These are phyloP conservation scores for Hanseniaspora lachancei DNA, from an alignment of 805 yeast species.

Conservation along the genomic window DNA sequence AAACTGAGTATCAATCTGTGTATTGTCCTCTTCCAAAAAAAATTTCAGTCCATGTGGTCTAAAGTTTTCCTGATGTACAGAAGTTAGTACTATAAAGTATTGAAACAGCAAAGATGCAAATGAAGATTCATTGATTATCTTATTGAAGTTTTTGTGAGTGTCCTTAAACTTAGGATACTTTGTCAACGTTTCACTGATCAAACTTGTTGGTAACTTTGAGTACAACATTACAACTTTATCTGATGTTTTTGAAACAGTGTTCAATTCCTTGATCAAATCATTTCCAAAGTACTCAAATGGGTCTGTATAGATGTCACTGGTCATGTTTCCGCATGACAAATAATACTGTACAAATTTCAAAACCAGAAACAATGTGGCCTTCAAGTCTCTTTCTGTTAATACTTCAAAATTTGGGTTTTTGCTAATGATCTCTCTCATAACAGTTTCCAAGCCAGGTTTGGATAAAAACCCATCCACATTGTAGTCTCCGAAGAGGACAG, in stretches of 20 bases:
- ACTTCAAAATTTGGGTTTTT: neutral
- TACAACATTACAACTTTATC: conserved; percentile 3
- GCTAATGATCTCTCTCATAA: neutral
- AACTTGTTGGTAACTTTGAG: neutral
- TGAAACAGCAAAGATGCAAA: conserved; percentile 3
- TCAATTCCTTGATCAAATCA: neutral
- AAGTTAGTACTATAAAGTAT: neutral
- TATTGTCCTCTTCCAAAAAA: neutral
- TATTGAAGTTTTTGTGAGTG: neutral
- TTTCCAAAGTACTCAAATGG: conserved; percentile 9
- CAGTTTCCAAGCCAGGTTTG: conserved; percentile 4
- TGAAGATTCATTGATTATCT: conserved; percentile 1
- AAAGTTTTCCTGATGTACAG: neutral
- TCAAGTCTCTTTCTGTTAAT: conserved; percentile 8
- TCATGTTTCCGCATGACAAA: conserved; percentile 8
- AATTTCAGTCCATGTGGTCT: neutral
- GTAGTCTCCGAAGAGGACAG: conserved; percentile 1
- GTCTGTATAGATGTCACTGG: conserved; percentile 1
- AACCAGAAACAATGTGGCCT: conserved; percentile 6
- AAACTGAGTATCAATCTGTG: neutral
- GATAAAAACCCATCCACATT: neutral
- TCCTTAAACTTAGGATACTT: conserved; percentile 7
- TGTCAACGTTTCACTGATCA: neutral
- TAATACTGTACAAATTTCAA: conserved; percentile 9
- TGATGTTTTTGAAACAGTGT: neutral